A percentile compares a stretch with the other conserved stretches of the same genome.
Conservation (phyloP, 306 rosid species). For the Cucumis cinereus region DNA sequence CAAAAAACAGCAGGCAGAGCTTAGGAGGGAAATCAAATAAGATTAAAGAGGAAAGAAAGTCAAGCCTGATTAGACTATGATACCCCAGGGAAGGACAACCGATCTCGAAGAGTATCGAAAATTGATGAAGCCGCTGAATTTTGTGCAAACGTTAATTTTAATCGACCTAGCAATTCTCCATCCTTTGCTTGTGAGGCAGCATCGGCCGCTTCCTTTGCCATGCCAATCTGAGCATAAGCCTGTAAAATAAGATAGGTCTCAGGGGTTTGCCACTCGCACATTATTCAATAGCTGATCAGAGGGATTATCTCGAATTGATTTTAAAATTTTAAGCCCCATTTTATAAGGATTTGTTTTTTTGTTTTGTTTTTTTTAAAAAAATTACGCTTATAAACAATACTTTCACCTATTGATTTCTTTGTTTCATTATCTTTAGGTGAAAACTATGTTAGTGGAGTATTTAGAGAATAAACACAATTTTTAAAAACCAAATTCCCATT, state of each 20-base stretch:
- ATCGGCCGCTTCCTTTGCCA: constrained; percentile 97
- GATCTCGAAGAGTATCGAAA: constrained; percentile 82
- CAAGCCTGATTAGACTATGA: constrained; percentile 18
- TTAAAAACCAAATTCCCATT: background rate
- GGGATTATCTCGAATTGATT: too few relatives aligned
- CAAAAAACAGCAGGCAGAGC: background rate
- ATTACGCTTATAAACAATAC: too few relatives aligned
- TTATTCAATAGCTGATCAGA: too few relatives aligned
- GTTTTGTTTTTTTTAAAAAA: too few relatives aligned
- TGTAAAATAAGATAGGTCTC: constrained; percentile 9
- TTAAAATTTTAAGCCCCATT: too few relatives aligned
- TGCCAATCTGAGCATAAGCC: constrained; percentile 91
- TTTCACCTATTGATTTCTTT: too few relatives aligned
- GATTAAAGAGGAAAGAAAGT: background rate
- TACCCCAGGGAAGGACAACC: constrained; percentile 66
- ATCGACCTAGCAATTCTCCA: constrained; percentile 86
- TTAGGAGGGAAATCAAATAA: background rate
- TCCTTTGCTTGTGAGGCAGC: constrained; percentile 96
- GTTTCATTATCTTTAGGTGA: too few relatives aligned
- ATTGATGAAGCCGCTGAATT: constrained; percentile 69
- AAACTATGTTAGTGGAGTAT: too few relatives aligned
- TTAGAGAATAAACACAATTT: too few relatives aligned
- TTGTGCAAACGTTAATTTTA: constrained; percentile 69
- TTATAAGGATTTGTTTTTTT: too few relatives aligned
- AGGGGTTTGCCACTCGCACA: too few relatives aligned